Conservation (phyloP, 192 early-diverging fungal species). For the Coemansia sp. region DNA sequence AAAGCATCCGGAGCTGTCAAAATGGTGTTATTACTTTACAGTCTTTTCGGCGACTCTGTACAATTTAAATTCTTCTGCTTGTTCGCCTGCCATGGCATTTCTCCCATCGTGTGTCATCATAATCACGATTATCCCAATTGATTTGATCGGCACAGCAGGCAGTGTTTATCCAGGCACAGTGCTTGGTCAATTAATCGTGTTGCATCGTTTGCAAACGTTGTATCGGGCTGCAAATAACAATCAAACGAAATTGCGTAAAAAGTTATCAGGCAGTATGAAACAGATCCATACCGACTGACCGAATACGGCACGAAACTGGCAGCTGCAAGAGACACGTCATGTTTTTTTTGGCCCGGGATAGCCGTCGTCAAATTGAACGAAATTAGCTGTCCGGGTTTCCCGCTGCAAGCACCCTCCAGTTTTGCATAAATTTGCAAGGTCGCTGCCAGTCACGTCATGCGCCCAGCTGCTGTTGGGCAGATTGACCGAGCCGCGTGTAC, state of each 20-base stretch:
- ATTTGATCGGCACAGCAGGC: too few species aligned
- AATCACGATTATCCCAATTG: too few species aligned
- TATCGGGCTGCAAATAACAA: neutral
- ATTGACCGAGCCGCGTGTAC: neutral
- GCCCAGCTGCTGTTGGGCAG: neutral
- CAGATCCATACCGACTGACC: neutral
- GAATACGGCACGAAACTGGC: neutral
- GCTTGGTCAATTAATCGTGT: too few species aligned
- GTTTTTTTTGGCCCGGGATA: neutral
- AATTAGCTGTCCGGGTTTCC: neutral
- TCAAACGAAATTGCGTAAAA: neutral
- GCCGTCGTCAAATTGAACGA: neutral
- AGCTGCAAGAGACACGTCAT: neutral
- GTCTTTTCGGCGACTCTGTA: too few species aligned
- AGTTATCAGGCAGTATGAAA: neutral
- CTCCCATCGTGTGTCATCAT: too few species aligned
- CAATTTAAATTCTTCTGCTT: too few species aligned
- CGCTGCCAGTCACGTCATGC: neutral
- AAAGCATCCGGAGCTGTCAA: too few species aligned
- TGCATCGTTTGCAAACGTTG: too few species aligned
- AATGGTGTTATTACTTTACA: too few species aligned
- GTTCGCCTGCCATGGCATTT: too few species aligned
- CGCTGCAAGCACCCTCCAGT: neutral
- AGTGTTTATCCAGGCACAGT: too few species aligned
- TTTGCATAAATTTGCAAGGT: neutral